Conservation (phyloP, 345 rosid genomes). For the Kernera saxatilis region DNA sequence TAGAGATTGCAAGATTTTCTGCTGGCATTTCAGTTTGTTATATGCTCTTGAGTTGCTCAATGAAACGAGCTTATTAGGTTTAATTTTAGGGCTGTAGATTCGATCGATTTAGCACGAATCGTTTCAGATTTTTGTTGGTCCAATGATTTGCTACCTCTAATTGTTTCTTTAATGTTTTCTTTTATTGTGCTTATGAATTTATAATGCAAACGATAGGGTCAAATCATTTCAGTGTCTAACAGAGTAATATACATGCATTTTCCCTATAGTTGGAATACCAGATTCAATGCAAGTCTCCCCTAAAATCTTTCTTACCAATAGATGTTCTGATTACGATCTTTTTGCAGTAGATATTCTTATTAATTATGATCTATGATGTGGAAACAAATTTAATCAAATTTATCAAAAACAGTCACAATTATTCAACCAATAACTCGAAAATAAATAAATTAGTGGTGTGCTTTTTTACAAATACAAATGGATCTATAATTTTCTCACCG, state of each 20-base stretch:
- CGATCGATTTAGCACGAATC: not conserved
- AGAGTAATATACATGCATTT: constrained; percentile 12
- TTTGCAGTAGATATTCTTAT: constrained; percentile 4
- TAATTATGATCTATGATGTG: not conserved
- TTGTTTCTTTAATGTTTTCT: not conserved
- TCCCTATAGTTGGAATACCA: constrained; percentile 1
- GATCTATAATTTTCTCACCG: too few relatives aligned
- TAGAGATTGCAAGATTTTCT: not conserved
- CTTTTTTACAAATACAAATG: too few relatives aligned
- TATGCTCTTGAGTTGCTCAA: too few relatives aligned
- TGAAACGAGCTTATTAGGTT: too few relatives aligned
- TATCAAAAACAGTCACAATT: not conserved
- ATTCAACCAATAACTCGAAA: not conserved
- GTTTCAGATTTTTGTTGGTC: not conserved
- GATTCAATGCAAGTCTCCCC: constrained; percentile 16
- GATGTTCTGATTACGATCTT: constrained; percentile 7
- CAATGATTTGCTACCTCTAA: not conserved
- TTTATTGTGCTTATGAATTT: not conserved
- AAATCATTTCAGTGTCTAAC: not conserved
- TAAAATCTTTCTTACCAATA: not conserved
- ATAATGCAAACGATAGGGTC: constrained; percentile 21
- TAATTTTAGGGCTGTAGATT: too few relatives aligned
- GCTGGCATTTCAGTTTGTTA: too few relatives aligned
- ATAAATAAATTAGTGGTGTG: not conserved
- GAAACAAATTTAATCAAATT: not conserved